Conservation (phyloP, 2,329 filamentous ascomycete genomes). For the Onygenales sp. region DNA sequence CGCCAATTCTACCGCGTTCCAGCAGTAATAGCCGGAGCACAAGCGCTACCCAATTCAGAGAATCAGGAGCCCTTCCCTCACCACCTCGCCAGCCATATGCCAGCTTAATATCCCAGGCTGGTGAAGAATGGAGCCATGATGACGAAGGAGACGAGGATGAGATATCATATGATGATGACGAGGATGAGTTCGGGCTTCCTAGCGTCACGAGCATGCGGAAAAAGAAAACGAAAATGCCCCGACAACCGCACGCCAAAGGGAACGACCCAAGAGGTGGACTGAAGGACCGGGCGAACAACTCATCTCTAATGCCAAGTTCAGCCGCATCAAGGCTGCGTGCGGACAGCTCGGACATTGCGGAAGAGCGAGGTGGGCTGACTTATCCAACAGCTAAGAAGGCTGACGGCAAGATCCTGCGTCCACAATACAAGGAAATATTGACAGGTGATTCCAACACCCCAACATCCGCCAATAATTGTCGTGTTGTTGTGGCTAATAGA, state of each 20-base stretch:
- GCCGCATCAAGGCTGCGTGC: constrained; percentile 50
- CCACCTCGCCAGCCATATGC: constrained; percentile 66
- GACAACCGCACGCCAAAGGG: not conserved
- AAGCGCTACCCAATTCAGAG: constrained; percentile 47
- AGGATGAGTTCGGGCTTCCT: constrained; percentile 90
- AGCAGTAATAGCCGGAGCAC: constrained; percentile 24
- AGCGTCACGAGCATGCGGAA: constrained; percentile 87
- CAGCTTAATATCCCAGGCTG: constrained; percentile 69
- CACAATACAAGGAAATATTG: constrained; percentile 95
- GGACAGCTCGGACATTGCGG: constrained; percentile 87
- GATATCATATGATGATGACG: constrained; percentile 73
- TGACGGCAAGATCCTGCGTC: constrained; percentile 89
- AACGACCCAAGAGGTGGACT: not conserved
- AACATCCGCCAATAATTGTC: not conserved
- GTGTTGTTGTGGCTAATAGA: constrained; percentile 5
- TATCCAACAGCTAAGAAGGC: constrained; percentile 84
- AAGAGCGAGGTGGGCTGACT: constrained; percentile 70
- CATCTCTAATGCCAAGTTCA: constrained; percentile 6
- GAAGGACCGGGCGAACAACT: constrained; percentile 5
- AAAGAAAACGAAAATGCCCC: constrained; percentile 32
- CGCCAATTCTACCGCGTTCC: constrained; percentile 52
- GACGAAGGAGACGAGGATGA: constrained; percentile 63
- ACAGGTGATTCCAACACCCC: constrained; percentile 41
- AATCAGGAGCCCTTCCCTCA: constrained; percentile 20
- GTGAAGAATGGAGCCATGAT: constrained; percentile 72